Percentiles rank a stretch among this genome's conserved stretches.
phyloP scores from a whole-genome alignment of 2,329 filamentous ascomycete genomes.

The Calonectria honghensis region DNA sequence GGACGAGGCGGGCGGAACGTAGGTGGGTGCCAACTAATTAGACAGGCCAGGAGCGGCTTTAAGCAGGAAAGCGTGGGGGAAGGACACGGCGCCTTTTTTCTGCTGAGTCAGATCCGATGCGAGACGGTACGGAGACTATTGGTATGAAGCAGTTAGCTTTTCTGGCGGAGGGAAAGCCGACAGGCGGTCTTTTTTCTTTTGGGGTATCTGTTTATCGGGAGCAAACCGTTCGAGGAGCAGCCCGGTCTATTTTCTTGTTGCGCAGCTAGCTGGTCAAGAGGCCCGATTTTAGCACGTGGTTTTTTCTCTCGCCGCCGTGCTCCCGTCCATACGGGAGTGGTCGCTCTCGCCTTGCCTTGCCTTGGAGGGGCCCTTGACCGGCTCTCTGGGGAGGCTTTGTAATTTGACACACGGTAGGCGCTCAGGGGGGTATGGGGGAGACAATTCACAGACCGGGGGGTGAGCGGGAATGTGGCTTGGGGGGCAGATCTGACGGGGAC shows the following conservation, averaged over 20 bases:
- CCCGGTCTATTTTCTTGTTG: conserved; percentile 26
- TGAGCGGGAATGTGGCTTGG: conserved; percentile 27
- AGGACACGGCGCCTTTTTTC: conserved; percentile 1
- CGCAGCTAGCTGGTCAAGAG: conserved; percentile 5
- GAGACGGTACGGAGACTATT: conserved; percentile 8
- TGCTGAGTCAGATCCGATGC: conserved; percentile 41
- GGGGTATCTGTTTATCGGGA: conserved; percentile 24
- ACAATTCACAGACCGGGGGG: conserved; percentile 11
- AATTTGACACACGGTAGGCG: conserved; percentile 29
- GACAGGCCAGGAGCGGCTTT: conserved; percentile 34
- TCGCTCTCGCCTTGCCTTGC: background rate
- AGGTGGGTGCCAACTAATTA: conserved; percentile 28
- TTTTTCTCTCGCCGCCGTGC: background rate
- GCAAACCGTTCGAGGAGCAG: conserved; percentile 23
- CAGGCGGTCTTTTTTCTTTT: conserved; percentile 13
- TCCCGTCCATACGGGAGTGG: background rate
- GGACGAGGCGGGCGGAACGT: conserved; percentile 36
- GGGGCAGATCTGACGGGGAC: conserved; percentile 22
- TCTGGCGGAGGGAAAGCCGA: conserved; percentile 40
- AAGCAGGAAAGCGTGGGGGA: conserved; percentile 49
- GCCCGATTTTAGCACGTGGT: conserved; percentile 32
- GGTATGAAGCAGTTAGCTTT: conserved; percentile 28
- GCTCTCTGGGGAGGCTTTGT: conserved; percentile 23
- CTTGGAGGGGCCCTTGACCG: background rate
- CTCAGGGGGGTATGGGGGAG: conserved; percentile 13